Base-by-base conservation (phyloP, 305 asterid genomes). In the Coffea humblotiana region DNA sequence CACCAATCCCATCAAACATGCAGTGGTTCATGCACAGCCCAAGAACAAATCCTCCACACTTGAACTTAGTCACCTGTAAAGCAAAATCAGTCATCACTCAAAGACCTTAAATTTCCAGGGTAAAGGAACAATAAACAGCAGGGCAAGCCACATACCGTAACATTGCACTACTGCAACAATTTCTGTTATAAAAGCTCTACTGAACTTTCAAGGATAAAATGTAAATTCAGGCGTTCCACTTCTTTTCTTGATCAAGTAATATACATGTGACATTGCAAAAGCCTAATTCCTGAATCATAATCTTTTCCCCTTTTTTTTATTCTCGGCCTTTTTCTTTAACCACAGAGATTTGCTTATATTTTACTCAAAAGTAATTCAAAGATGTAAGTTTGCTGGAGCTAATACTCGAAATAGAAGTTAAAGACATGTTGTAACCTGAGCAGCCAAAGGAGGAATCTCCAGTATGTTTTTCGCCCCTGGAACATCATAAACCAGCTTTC, bases 1-100 rank as follows among this genome's bases (percentile, higher is more conserved):
- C 99, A 0, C 90, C 97, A 64, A 89, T 88, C 63, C 98, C 98
- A 74, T 93, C 98, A 68, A 90, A 89, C 97, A 93, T 90, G 77
- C 96, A 89, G 72, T 95, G 99, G 79, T 95, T 93, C 97, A 92
- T 88, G 87, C 97, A 87, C 71, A 95, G 32, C 8, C 98, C 97
- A 0, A 95, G 87, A 35, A 90, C 97, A 79, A 92, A 93, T 21
- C 99, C 99, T 35, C 98, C 97, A 84, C 98, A 92, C 80, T 91
- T 90, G 93, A 95, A 95, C 82, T 90, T 89, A 10, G 99, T 95
- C 78, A 91, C 97, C 98, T 93, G 84, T 43, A 69, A 66, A 19
- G n/a, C 14, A 60, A 63, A 65, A 52, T 19, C 1, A 45, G 2
- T 12, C 14, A 21, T 29, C 13, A 32, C 29, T 68, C 7, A 56